Conservation (phyloP, 1,284 basidiomycete genomes). For the Omphalotus olearius region DNA sequence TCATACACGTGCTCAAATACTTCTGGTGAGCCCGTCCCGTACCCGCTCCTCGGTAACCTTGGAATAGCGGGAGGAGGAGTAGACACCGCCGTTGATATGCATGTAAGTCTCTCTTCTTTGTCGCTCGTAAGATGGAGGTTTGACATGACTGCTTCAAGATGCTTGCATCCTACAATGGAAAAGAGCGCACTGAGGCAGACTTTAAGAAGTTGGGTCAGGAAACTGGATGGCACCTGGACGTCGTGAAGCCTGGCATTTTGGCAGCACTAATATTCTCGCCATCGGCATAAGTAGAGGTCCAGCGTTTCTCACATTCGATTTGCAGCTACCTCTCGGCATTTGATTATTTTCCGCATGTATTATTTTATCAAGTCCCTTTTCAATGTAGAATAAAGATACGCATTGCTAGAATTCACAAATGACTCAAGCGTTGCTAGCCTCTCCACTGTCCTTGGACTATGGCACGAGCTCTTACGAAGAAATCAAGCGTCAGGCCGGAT, state of each 20-base stretch:
- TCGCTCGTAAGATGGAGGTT: not conserved
- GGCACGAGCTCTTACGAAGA: too few relatives aligned
- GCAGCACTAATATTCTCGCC: slow-evolving; percentile 19
- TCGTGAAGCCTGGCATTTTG: slow-evolving; percentile 20
- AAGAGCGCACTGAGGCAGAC: slow-evolving; percentile 25
- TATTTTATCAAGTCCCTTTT: too few relatives aligned
- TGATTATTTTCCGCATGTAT: too few relatives aligned
- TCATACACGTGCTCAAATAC: slow-evolving; percentile 3
- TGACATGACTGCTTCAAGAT: slow-evolving; percentile 17
- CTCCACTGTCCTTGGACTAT: too few relatives aligned
- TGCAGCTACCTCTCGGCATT: too few relatives aligned
- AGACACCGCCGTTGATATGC: slow-evolving; percentile 17
- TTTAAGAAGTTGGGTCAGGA: slow-evolving; percentile 21
- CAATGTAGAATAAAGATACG: too few relatives aligned
- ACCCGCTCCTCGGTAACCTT: slow-evolving; percentile 20
- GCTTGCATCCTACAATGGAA: slow-evolving; percentile 24
- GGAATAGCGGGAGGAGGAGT: slow-evolving; percentile 19
- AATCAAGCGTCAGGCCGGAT: too few relatives aligned
- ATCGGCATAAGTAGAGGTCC: too few relatives aligned
- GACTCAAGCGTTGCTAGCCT: too few relatives aligned
- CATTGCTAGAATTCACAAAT: too few relatives aligned
- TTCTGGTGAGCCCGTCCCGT: slow-evolving; percentile 7
- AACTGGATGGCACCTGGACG: slow-evolving; percentile 25
- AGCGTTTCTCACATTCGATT: too few relatives aligned
- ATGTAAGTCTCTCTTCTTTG: slow-evolving; percentile 11